Conservation (phyloP, 139 green algal genomes). For the Pleodorina starrii region DNA sequence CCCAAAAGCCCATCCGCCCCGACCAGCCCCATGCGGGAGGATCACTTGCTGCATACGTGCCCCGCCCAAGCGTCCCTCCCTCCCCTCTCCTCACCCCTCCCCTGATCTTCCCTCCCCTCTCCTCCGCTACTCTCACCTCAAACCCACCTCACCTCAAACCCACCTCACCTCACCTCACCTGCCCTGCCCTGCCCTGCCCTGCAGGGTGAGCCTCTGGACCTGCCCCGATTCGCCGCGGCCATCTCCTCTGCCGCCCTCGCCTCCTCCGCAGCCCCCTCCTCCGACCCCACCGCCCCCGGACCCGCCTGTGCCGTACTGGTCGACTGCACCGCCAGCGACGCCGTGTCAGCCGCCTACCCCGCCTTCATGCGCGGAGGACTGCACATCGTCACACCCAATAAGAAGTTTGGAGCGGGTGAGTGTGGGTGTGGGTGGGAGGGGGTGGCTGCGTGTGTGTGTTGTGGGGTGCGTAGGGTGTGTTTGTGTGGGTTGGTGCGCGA, state of each 20-base stretch:
- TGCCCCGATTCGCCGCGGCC: not conserved
- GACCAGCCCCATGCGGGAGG: too few species aligned
- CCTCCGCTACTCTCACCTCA: too few species aligned
- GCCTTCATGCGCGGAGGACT: slow-evolving; percentile 84
- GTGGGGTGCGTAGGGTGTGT: not conserved
- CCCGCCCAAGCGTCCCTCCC: too few species aligned
- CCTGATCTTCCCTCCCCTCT: too few species aligned
- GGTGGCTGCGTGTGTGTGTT: not conserved
- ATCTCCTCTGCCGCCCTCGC: not conserved
- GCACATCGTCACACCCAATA: slow-evolving; percentile 95
- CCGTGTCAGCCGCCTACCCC: slow-evolving; percentile 70
- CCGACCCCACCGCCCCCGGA: not conserved
- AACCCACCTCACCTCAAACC: too few species aligned
- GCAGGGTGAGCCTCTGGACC: slow-evolving; percentile 27
- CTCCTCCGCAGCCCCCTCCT: not conserved
- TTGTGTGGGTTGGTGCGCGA: too few species aligned
- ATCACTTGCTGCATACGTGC: too few species aligned
- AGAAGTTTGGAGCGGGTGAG: slow-evolving; percentile 88
- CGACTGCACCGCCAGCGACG: slow-evolving; percentile 91
- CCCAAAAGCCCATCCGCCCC: too few species aligned
- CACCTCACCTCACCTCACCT: too few species aligned
- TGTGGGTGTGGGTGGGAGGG: not conserved
- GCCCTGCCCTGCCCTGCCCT: too few species aligned
- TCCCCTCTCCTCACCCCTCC: too few species aligned
- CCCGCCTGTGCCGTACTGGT: slow-evolving; percentile 80